A percentile compares a stretch with the other conserved stretches of the same genome.
Conservation (phyloP, 2,329 filamentous ascomycete genomes). For the Colletotrichum cordylinicola region DNA sequence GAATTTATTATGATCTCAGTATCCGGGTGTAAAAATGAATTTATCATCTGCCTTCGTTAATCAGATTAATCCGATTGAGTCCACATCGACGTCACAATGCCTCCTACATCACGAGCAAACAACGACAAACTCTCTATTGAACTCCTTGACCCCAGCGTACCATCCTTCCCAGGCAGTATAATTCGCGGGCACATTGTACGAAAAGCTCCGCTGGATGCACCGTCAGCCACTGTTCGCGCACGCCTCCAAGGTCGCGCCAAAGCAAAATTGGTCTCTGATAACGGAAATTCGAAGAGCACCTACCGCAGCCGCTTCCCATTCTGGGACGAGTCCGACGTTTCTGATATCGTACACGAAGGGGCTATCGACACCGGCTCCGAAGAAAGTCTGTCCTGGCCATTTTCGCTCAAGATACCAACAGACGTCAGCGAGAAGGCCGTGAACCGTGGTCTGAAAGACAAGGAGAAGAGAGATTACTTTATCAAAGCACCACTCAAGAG, state of each 20-base stretch:
- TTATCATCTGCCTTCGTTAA: background rate
- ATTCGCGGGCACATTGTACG: constrained; percentile 31
- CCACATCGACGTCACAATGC: background rate
- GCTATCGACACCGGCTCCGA: background rate
- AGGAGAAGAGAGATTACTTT: background rate
- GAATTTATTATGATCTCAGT: background rate
- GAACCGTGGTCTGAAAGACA: background rate
- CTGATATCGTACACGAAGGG: background rate
- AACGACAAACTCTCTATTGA: background rate
- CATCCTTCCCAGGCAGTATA: constrained; percentile 26
- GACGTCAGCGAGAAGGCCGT: background rate
- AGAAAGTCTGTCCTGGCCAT: background rate
- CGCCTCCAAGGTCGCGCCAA: constrained; percentile 30
- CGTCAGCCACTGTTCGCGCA: constrained; percentile 25
- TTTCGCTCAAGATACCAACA: background rate
- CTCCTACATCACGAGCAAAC: background rate
- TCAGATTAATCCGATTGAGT: background rate
- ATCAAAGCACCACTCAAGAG: background rate
- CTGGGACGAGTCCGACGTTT: constrained; percentile 14
- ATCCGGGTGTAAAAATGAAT: background rate
- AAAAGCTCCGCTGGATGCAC: constrained; percentile 22
- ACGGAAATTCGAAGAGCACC: constrained; percentile 2
- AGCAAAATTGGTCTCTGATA: constrained; percentile 25
- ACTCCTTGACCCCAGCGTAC: background rate
- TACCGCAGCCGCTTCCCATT: constrained; percentile 31